These are phyloP conservation scores for Sporodiniella umbellata DNA, from an alignment of 371 early-diverging fungal genomes.

Conservation along the genomic window DNA sequence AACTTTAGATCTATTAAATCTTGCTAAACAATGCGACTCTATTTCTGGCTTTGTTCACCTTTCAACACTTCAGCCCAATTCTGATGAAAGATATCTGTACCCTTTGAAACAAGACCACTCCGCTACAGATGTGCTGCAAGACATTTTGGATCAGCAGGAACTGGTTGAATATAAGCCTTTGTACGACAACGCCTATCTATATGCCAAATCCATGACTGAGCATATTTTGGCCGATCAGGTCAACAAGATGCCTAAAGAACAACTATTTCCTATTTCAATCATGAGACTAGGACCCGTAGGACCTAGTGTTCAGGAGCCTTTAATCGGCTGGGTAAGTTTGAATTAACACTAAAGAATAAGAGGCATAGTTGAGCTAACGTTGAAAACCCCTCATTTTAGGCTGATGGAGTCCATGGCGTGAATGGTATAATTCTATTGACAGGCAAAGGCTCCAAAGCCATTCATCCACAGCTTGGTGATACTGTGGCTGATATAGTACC, in stretches of 20 bases:
- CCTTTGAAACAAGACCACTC: slow-evolving; percentile 45
- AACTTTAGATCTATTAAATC: slow-evolving; percentile 45
- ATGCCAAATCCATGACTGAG: slow-evolving; percentile 57
- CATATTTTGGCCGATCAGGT: slow-evolving; percentile 48
- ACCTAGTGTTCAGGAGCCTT: slow-evolving; percentile 50
- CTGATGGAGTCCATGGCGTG: slow-evolving; percentile 56
- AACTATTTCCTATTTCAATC: slow-evolving; percentile 50
- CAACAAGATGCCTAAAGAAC: slow-evolving; percentile 25
- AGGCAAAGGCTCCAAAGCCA: slow-evolving; percentile 34
- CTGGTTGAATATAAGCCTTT: slow-evolving; percentile 3
- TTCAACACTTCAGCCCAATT: slow-evolving; percentile 45
- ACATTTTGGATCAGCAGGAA: slow-evolving; percentile 11
- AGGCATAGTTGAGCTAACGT: no score
- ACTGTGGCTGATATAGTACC: slow-evolving; percentile 53
- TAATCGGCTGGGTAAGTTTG: slow-evolving; percentile 57
- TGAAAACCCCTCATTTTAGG: slow-evolving; percentile 22
- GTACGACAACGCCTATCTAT: slow-evolving; percentile 54
- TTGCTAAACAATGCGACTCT: slow-evolving; percentile 49
- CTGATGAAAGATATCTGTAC: slow-evolving; percentile 41
- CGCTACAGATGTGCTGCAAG: slow-evolving; percentile 10
- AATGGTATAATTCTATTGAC: slow-evolving; percentile 42
- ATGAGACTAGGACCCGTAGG: slow-evolving; percentile 53
- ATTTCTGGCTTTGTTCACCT: slow-evolving; percentile 49
- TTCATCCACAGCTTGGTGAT: slow-evolving; percentile 36
- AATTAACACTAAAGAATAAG: not conserved